These are phyloP conservation scores for Medicago lupulina DNA, from an alignment of 306 rosid genomes.

Conservation along the genomic window DNA sequence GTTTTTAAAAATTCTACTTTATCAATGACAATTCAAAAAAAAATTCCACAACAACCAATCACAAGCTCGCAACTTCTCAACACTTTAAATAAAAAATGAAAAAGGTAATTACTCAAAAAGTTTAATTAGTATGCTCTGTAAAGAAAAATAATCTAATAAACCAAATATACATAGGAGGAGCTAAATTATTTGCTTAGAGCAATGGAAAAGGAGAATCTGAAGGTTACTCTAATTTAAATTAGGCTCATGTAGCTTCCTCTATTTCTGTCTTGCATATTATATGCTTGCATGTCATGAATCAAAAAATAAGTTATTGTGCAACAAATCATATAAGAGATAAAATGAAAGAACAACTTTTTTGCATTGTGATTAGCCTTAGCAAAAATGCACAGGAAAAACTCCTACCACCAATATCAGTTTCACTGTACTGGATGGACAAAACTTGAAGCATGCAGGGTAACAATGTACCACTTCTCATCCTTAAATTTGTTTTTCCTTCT, in stretches of 20 bases:
- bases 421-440: constrained; percentile 14
- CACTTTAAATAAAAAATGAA: too few species aligned
- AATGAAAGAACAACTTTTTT: constrained; percentile 9
- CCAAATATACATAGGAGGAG: too few species aligned
- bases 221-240: not conserved
- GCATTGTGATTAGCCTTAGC: constrained; percentile 6
- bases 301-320: constrained; percentile 9
- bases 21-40: not conserved
- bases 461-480: constrained; percentile 30
- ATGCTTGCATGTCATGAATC: not conserved
- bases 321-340: constrained; percentile 8
- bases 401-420: constrained; percentile 10
- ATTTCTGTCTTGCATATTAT: constrained; percentile 14
- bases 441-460: constrained; percentile 23
- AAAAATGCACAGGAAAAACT: constrained; percentile 18
- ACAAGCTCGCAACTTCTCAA: too few species aligned
- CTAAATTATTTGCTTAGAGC: too few species aligned
- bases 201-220: not conserved
- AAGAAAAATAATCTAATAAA: too few species aligned
- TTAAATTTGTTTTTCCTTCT: not conserved
- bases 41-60: too few species aligned
- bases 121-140: too few species aligned
- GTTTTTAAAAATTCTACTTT: not conserved
- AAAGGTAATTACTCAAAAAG: too few species aligned
- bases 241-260: not conserved